Conservation (phyloP, 129 eudicot genomes). For the carrot (Daucus carota) region DNA sequence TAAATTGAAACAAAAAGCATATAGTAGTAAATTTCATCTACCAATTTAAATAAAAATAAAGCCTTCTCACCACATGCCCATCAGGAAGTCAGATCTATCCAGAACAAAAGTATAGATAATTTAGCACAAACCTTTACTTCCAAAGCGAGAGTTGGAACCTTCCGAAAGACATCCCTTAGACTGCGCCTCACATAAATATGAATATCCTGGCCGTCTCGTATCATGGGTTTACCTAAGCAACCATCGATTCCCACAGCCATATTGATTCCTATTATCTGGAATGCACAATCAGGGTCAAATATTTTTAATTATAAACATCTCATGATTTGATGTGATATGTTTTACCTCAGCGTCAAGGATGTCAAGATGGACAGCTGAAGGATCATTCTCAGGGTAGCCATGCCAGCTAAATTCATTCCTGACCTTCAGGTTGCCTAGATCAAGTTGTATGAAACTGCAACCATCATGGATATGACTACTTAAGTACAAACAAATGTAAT, state of each 20-base stretch:
- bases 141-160: constrained; percentile 78
- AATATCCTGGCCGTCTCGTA: constrained; percentile 76
- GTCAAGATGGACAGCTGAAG: constrained; percentile 97
- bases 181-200: constrained; percentile 81
- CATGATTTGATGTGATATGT: neutral
- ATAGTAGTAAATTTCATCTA: neutral
- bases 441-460: constrained; percentile 94
- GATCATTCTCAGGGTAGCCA: constrained; percentile 73
- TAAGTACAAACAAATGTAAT: neutral
- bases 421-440: constrained; percentile 73
- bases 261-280: constrained; percentile 84
- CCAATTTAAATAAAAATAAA: neutral
- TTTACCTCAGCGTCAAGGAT: constrained; percentile 84
- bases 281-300: constrained; percentile 12
- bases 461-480: neutral
- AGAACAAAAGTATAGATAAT: neutral
- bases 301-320: neutral
- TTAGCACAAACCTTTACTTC: constrained; percentile 68
- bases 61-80: neutral
- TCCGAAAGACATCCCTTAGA: constrained; percentile 79
- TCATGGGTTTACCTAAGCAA: constrained; percentile 76
- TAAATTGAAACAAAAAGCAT: neutral
- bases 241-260: constrained; percentile 93
- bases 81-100: neutral
- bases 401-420: constrained; percentile 79